Percentiles rank a stretch among this genome's conserved stretches.
Evolutionary conservation across 345 rosid species (phyloP).

Genomic region (Arabis hirsuta): DNA sequence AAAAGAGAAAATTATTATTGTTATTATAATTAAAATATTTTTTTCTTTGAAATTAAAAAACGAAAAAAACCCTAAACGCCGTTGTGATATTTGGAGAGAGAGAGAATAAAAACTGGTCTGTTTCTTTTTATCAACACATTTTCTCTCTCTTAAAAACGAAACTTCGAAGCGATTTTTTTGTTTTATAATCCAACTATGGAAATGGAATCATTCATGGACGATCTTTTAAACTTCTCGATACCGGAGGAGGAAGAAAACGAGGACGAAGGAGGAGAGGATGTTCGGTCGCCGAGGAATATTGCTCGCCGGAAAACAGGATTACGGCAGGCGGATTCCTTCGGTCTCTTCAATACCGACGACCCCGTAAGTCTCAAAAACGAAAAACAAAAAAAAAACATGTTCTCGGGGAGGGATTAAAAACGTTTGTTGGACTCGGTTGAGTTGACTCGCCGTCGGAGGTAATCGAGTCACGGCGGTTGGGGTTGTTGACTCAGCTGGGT

Average conservation of each 20-base stretch:
- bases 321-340: conserved; percentile 42
- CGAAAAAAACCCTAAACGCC: conserved; percentile 38
- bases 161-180: conserved; percentile 20
- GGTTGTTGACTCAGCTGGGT: conserved; percentile 45
- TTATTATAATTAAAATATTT: neutral
- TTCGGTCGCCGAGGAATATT: conserved; percentile 26
- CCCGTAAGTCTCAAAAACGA: conserved; percentile 27
- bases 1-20: neutral
- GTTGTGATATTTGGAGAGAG: conserved; percentile 36
- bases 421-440: conserved; percentile 34
- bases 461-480: conserved; percentile 28
- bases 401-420: neutral
- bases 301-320: conserved; percentile 37
- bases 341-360: conserved; percentile 36
- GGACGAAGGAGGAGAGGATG: neutral
- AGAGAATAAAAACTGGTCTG: conserved; percentile 37
- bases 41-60: conserved; percentile 11
- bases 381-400: neutral
- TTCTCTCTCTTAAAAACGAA: conserved; percentile 37
- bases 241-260: conserved; percentile 35
- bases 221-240: conserved; percentile 46
- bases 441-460: conserved; percentile 37
- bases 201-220: conserved; percentile 47
- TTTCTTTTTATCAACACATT: conserved; percentile 21
- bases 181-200: conserved; percentile 19